Evolutionary conservation across 345 rosid species (phyloP).

Genomic region (Rubroshorea leprosula): DNA sequence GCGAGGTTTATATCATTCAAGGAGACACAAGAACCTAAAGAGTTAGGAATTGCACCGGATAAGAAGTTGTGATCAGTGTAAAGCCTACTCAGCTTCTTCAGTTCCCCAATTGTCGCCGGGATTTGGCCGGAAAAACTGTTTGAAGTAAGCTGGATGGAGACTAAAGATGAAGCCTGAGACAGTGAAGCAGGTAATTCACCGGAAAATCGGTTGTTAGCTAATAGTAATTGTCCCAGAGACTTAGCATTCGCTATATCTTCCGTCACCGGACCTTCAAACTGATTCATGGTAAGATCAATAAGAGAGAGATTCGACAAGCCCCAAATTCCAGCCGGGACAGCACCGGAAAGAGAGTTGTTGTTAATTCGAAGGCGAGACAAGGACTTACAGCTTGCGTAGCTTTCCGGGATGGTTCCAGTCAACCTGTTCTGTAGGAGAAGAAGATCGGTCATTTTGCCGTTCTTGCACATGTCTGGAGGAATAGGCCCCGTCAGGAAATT

Average conservation of each 20-base stretch:
- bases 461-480: conserved; percentile 81
- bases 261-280: conserved; percentile 49
- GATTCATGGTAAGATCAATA: conserved; percentile 58
- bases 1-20: conserved; percentile 49
- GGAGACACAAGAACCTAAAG: conserved; percentile 52
- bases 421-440: conserved; percentile 62
- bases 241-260: conserved; percentile 48
- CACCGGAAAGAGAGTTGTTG: conserved; percentile 61
- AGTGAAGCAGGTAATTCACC: conserved; percentile 54
- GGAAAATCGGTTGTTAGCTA: conserved; percentile 50
- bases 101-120: conserved; percentile 43
- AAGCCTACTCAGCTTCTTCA: conserved; percentile 49
- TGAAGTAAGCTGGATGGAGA: conserved; percentile 36
- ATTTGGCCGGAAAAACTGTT: conserved; percentile 54
- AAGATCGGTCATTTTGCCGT: conserved; percentile 49
- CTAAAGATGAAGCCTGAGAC: conserved; percentile 50
- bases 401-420: conserved; percentile 54
- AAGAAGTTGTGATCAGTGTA: conserved; percentile 43
- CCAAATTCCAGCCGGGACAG: conserved; percentile 65
- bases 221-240: conserved; percentile 46
- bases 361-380: conserved; percentile 53
- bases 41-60: conserved; percentile 50
- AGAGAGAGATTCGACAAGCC: conserved; percentile 55
- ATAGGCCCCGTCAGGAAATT: conserved; percentile 65
- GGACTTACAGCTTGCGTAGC: conserved; percentile 48